Base-by-base conservation (phyloP, 192 early-diverging fungal species). In the Gamsiella multidivaricata region DNA sequence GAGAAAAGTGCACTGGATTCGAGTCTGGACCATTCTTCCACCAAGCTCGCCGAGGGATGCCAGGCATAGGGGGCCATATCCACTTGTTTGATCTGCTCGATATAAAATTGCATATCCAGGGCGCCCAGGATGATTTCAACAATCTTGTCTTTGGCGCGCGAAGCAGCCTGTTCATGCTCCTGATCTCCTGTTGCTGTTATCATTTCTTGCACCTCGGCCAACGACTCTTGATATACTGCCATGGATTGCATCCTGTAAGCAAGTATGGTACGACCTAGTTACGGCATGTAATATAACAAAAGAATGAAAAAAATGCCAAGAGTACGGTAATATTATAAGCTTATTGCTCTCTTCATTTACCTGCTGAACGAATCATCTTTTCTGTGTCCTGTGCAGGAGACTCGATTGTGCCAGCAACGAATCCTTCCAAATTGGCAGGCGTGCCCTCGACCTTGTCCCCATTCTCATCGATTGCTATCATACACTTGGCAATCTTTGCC, bases 301-400 rank as follows among this genome's bases (percentile, higher is more conserved):
- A 54, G 14, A 12, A 53, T 8, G 5, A 41, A 42, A 23, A 46
- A 45, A 25, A 23, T 53, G 22, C 22, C 22, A 41, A 41, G 15
- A 23, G 55, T 5, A 62, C 33, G 28, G 29, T 8, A 15, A 52
- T 26, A 7, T 37, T 33, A 62, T 23, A 36, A 10, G 17, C 29
- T 41, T 39, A 12, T 23, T 18, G 17, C 34, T 28, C 5, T 62
- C 2, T 26, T 33, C 26, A 3, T 33, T 46, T 70, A 70, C 69
- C 69, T 43, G 69, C 69, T 45, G 69, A 61, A 37, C 69, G 69
- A 36, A 70, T 52, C 18, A 37, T 54, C 32, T 54, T 43, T n/a
- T 52, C 57, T 15, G 14, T 23, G 8, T 61, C 41, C 20, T 5
- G 18, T 22, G 23, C 28, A 20, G 31, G 33, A 9, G n/a, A 31